phyloP scores from a whole-genome alignment of 2,329 filamentous ascomycete genomes.

The Didymella pinodella region DNA sequence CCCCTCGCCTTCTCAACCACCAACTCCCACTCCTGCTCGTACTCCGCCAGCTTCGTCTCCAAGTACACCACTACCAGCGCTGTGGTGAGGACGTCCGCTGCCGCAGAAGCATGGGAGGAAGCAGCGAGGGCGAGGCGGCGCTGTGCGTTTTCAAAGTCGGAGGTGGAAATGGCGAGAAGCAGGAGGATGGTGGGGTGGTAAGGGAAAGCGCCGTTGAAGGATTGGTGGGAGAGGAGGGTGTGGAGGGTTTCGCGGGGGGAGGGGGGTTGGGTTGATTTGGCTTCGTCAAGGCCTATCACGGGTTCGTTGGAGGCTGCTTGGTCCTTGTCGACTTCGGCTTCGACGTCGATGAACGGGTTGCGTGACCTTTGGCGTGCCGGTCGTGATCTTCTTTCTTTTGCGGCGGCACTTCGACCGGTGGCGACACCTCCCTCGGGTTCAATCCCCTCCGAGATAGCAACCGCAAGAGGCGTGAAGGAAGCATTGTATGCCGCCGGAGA shows the following conservation, averaged over 20 bases:
- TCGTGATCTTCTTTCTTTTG: too few relatives aligned
- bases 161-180: not conserved
- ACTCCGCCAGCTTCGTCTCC: constrained; percentile 53
- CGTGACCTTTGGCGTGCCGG: not conserved
- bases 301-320: too few relatives aligned
- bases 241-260: not conserved
- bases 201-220: constrained; percentile 64
- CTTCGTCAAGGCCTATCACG: too few relatives aligned
- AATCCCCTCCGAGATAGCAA: too few relatives aligned
- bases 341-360: not conserved
- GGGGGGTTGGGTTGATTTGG: too few relatives aligned
- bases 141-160: not conserved
- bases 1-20: constrained; percentile 66
- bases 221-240: constrained; percentile 59
- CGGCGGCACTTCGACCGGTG: too few relatives aligned
- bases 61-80: constrained; percentile 60
- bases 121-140: not conserved
- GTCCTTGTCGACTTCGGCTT: not conserved
- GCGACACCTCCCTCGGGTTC: too few relatives aligned
- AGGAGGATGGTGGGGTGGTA: constrained; percentile 30
- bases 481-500: too few relatives aligned
- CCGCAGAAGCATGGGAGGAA: too few relatives aligned
- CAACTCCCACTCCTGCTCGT: constrained; percentile 69
- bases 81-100: constrained; percentile 40
- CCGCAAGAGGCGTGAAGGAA: not conserved